These are phyloP conservation scores for Smithsoniella earleae DNA, from an alignment of 163 green algal species.

Conservation along the genomic window DNA sequence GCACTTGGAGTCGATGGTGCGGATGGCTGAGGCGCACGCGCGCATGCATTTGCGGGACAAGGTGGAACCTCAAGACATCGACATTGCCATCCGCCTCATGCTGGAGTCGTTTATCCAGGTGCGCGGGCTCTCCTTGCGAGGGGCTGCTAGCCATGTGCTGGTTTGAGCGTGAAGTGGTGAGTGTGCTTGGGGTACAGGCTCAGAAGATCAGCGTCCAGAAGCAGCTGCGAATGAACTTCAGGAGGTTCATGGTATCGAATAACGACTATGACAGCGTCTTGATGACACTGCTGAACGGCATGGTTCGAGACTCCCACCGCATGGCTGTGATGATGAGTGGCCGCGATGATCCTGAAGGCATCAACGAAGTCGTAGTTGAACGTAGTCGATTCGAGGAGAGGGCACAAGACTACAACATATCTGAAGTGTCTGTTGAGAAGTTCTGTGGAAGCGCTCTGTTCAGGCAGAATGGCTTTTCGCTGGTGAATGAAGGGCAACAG, in stretches of 20 bases:
- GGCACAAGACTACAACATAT: constrained; percentile 10
- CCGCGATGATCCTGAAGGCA: not conserved
- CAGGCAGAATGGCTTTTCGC: constrained; percentile 18
- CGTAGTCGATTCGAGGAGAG: constrained; percentile 13
- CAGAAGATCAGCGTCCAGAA: constrained; percentile 94
- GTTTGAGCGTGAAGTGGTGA: constrained; percentile 66
- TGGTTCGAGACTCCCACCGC: constrained; percentile 39
- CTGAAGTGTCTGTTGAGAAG: constrained; percentile 3
- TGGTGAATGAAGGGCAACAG: not conserved
- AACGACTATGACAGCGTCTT: constrained; percentile 56
- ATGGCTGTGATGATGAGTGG: not conserved
- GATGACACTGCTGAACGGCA: constrained; percentile 54
- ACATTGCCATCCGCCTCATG: constrained; percentile 50
- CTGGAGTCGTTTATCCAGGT: constrained; percentile 36
- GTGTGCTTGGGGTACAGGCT: constrained; percentile 70
- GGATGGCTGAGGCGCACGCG: constrained; percentile 90
- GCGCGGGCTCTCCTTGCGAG: not conserved
- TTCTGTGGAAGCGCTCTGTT: constrained; percentile 23
- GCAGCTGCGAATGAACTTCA: constrained; percentile 56
- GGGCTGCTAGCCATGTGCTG: not conserved
- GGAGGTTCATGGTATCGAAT: constrained; percentile 39
- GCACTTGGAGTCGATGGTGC: constrained; percentile 94
- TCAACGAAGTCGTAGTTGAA: not conserved
- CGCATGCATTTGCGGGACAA: constrained; percentile 87
- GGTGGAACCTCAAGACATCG: constrained; percentile 74